A percentile compares a stretch with the other conserved stretches of the same genome.
Evolutionary conservation across 768 basidiomycete genomes (phyloP).

Genomic region (Trametes gibbosa): DNA sequence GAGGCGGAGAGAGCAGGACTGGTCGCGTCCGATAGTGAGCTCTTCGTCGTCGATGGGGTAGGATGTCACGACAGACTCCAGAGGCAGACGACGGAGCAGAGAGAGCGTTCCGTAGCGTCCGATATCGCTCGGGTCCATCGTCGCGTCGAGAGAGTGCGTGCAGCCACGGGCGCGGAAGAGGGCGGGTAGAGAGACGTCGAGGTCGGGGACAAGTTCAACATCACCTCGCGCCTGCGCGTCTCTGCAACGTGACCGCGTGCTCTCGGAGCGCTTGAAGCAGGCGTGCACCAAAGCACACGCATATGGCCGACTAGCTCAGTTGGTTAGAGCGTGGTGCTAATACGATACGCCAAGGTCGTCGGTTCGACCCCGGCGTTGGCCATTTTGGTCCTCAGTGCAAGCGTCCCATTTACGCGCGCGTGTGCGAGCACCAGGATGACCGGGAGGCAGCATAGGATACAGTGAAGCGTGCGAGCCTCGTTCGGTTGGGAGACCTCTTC

Average conservation of each 20-base stretch:
- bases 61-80: slow-evolving; percentile 50
- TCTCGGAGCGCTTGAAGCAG: no score
- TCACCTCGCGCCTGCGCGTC: background rate
- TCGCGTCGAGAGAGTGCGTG: background rate
- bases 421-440: no score
- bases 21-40: slow-evolving; percentile 68
- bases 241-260: slow-evolving; percentile 4
- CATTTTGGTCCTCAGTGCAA: background rate
- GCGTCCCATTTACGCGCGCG: no score
- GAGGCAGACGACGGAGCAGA: slow-evolving; percentile 53
- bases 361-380: slow-evolving; percentile 23
- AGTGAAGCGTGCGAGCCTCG: no score
- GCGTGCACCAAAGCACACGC: no score
- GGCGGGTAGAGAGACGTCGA: no score
- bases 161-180: no score
- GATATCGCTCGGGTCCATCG: slow-evolving; percentile 48
- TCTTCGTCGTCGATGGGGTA: slow-evolving; percentile 71
- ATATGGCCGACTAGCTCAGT: slow-evolving; percentile 84
- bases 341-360: slow-evolving; percentile 31
- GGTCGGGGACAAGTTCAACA: background rate
- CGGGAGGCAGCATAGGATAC: no score
- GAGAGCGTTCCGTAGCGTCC: slow-evolving; percentile 66
- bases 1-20: slow-evolving; percentile 60
- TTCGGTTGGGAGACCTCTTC: no score
- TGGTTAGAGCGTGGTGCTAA: slow-evolving; percentile 94